These are phyloP conservation scores for Fusarium dlaminii DNA, from an alignment of 2,329 filamentous ascomycete species.

Conservation along the genomic window DNA sequence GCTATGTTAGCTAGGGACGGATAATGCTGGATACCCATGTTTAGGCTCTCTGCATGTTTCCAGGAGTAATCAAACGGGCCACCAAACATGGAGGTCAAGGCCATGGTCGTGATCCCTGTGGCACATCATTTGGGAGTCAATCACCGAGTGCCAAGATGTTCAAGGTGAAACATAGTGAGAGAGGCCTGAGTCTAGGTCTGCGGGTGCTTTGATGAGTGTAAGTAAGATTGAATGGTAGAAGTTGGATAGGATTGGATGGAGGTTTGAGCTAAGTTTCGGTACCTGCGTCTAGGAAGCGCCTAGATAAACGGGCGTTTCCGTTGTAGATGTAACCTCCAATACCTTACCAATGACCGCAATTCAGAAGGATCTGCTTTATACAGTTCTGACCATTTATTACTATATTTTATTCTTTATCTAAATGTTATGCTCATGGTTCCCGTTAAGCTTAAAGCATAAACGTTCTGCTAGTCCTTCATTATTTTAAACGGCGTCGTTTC, in stretches of 20 bases:
- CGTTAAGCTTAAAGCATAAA: slow-evolving; percentile 3
- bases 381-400: not conserved
- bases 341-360: not conserved
- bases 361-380: not conserved
- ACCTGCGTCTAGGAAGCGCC: slow-evolving; percentile 27
- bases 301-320: slow-evolving; percentile 17
- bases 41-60: not conserved
- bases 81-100: slow-evolving; percentile 10
- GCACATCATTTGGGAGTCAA: slow-evolving; percentile 19
- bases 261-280: slow-evolving; percentile 10
- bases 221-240: slow-evolving; percentile 11
- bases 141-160: slow-evolving; percentile 25
- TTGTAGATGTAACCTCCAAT: not conserved
- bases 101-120: slow-evolving; percentile 18
- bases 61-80: slow-evolving; percentile 23
- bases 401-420: not conserved
- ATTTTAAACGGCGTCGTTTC: not conserved
- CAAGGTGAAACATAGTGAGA: slow-evolving; percentile 29
- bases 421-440: not conserved
- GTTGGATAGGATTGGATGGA: not conserved
- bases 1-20: not conserved
- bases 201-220: not conserved
- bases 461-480: not conserved
- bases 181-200: not conserved
- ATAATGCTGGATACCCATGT: slow-evolving; percentile 1